Percentiles rank a stretch among this genome's conserved stretches.
These are phyloP conservation scores for Aspergillus mulundensis DNA, from an alignment of 495 filamentous ascomycete genomes.

Conservation along the genomic window DNA sequence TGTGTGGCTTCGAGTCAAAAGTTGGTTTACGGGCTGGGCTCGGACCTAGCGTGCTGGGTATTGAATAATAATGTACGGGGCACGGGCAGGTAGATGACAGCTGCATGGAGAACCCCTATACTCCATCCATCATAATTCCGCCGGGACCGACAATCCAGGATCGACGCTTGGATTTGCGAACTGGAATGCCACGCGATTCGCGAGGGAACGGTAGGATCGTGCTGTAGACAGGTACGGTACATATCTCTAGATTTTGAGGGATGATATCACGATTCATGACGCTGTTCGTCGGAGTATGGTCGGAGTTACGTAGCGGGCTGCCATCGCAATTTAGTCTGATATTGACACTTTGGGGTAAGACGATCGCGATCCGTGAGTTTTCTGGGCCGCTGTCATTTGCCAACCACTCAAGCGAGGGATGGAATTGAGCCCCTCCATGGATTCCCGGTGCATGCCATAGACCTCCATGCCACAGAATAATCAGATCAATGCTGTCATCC, in stretches of 20 bases:
- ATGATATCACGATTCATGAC: not conserved
- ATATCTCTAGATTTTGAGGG: not conserved
- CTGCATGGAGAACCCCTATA: no score
- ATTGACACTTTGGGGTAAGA: not conserved
- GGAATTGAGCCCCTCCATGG: conserved; percentile 9
- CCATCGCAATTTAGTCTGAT: not conserved
- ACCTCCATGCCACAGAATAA: not conserved
- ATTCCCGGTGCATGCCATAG: not conserved
- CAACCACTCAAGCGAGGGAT: conserved; percentile 4
- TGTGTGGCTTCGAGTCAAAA: conserved; percentile 7
- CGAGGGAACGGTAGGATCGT: not conserved
- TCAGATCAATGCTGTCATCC: not conserved
- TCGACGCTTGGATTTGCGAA: not conserved
- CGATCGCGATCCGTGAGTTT: conserved; percentile 10
- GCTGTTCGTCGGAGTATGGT: not conserved
- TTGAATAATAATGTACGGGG: conserved; percentile 1
- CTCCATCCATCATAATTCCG: no score
- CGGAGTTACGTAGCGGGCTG: not conserved
- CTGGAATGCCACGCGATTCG: not conserved
- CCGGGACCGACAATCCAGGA: not conserved
- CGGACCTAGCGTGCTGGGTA: not conserved
- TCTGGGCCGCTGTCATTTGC: conserved; percentile 5
- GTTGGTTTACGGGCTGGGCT: not conserved
- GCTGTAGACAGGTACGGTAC: not conserved
- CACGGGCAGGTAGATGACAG: no score